These are phyloP conservation scores for Metarhizium humberi DNA, from an alignment of 2,329 filamentous ascomycete genomes.

Conservation along the genomic window DNA sequence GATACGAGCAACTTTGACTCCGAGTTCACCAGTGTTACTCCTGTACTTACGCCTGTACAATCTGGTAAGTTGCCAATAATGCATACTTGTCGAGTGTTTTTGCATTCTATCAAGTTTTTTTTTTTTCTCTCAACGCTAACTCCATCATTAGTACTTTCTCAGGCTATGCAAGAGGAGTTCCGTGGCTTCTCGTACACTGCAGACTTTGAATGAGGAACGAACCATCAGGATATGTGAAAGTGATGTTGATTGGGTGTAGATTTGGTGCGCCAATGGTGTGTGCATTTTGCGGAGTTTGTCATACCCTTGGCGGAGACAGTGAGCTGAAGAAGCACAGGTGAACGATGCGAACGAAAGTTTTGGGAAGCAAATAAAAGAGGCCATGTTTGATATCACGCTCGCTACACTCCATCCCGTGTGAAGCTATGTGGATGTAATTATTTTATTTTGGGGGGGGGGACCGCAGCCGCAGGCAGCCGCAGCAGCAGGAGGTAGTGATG, in stretches of 20 bases:
- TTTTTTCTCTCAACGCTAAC: conserved; percentile 16
- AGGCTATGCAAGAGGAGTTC: conserved; percentile 99
- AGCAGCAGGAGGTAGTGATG: background rate
- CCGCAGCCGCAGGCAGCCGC: background rate
- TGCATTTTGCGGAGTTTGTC: background rate
- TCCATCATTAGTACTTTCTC: conserved; percentile 64
- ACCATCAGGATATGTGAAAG: conserved; percentile 10
- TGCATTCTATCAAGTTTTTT: background rate
- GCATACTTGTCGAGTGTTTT: background rate
- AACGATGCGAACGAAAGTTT: background rate
- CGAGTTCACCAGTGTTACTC: conserved; percentile 97
- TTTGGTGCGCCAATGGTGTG: background rate
- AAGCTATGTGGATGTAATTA: background rate
- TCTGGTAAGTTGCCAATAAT: conserved; percentile 58
- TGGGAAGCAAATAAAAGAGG: background rate
- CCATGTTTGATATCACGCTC: background rate
- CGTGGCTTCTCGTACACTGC: conserved; percentile 95
- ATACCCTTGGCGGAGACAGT: background rate
- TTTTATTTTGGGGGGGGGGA: background rate
- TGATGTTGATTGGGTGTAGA: background rate
- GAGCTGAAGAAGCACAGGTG: background rate
- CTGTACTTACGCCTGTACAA: conserved; percentile 92
- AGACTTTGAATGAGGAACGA: conserved; percentile 60
- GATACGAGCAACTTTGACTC: conserved; percentile 99
- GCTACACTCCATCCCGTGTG: background rate